Percentiles rank a stretch among this genome's conserved stretches.
These are phyloP conservation scores for Iris macrosiphon DNA, from an alignment of 106 monocot genomes.

Conservation along the genomic window DNA sequence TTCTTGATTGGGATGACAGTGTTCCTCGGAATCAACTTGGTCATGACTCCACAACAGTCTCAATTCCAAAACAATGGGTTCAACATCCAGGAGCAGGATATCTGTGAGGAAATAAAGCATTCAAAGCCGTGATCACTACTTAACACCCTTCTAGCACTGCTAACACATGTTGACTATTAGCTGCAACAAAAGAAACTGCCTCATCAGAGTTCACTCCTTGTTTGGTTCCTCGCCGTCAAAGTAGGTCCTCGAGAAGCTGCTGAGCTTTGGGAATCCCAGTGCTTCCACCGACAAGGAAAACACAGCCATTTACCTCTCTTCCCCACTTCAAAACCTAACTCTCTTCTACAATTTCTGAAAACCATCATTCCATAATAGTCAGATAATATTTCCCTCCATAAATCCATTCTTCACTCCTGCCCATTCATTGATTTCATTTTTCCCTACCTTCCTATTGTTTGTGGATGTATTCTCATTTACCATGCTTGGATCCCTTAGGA, in stretches of 20 bases:
- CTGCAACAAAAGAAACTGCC: slow-evolving; percentile 66
- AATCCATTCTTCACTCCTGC: no score
- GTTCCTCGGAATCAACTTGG: slow-evolving; percentile 42
- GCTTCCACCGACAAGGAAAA: slow-evolving; percentile 62
- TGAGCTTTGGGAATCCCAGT: slow-evolving; percentile 76
- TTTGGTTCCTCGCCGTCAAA: slow-evolving; percentile 71
- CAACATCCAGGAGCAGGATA: slow-evolving; percentile 35
- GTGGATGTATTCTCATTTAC: no score
- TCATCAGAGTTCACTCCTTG: slow-evolving; percentile 50
- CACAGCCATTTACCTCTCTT: slow-evolving; percentile 63
- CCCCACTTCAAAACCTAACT: no score
- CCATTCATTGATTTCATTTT: no score
- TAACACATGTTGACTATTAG: slow-evolving; percentile 59
- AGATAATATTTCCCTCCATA: no score
- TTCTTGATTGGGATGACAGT: slow-evolving; percentile 39
- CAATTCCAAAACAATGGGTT: slow-evolving; percentile 30
- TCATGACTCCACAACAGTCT: slow-evolving; percentile 42
- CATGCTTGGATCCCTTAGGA: no score
- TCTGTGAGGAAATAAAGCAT: slow-evolving; percentile 8
- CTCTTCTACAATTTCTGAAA: no score
- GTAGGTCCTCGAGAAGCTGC: slow-evolving; percentile 64
- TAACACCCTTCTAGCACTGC: slow-evolving; percentile 66
- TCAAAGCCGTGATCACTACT: slow-evolving; percentile 4
- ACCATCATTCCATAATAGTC: no score
- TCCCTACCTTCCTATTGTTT: no score